phyloP scores from a whole-genome alignment of 2,329 filamentous ascomycete genomes.

The Proliferodiscus dingleyae region DNA sequence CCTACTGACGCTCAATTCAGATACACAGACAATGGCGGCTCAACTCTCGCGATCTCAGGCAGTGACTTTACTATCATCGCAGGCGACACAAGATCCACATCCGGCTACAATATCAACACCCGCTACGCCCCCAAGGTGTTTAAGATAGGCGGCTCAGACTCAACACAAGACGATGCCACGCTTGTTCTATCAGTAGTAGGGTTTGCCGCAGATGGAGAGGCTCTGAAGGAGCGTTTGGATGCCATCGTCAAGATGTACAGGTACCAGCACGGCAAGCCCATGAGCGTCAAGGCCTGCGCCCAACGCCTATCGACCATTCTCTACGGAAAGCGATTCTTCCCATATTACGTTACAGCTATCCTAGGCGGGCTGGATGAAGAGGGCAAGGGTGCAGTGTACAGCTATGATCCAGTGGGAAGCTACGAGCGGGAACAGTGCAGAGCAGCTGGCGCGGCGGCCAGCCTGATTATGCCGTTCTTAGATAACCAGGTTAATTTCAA shows the following conservation, averaged over 20 bases:
- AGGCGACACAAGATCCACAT: slow-evolving; percentile 91
- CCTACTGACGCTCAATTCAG: slow-evolving; percentile 38
- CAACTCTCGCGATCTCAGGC: slow-evolving; percentile 90
- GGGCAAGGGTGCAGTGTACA: slow-evolving; percentile 89
- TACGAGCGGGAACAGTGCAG: slow-evolving; percentile 97
- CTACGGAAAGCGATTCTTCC: slow-evolving; percentile 97
- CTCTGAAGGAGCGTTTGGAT: slow-evolving; percentile 89
- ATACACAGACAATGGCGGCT: slow-evolving; percentile 97
- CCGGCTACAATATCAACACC: slow-evolving; percentile 98
- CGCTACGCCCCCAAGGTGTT: slow-evolving; percentile 94
- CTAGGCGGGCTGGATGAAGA: slow-evolving; percentile 92
- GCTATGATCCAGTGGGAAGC: slow-evolving; percentile 94
- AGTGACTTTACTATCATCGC: slow-evolving; percentile 94
- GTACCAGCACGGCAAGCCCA: slow-evolving; percentile 95
- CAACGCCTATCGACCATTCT: slow-evolving; percentile 93
- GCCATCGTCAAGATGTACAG: slow-evolving; percentile 98
- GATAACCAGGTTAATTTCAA: slow-evolving; percentile 99
- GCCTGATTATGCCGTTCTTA: slow-evolving; percentile 97
- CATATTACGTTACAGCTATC: slow-evolving; percentile 95
- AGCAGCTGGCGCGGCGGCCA: slow-evolving; percentile 85
- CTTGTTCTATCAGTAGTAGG: slow-evolving; percentile 92
- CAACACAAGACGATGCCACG: slow-evolving; percentile 76
- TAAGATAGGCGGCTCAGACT: slow-evolving; percentile 87
- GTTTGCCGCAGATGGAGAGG: slow-evolving; percentile 90
- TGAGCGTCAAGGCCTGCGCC: slow-evolving; percentile 90